Evolutionary conservation across 768 basidiomycete species (phyloP).

Genomic region (Pleurotus platypus): DNA sequence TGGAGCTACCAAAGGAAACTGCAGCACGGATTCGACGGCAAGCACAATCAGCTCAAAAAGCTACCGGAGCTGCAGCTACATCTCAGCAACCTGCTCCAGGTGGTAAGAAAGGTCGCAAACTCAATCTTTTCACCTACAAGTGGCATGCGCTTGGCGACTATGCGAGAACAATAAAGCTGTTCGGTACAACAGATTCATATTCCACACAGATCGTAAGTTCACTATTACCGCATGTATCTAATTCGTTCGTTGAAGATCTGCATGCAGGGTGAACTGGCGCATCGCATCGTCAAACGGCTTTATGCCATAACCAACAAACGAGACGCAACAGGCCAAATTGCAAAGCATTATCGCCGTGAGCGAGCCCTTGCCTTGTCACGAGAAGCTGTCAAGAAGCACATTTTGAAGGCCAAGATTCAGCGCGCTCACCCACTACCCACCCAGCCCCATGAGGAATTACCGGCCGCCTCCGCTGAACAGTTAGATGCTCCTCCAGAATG

Average conservation of each 20-base stretch:
- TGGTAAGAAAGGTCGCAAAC: not conserved
- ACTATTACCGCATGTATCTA: too few species aligned
- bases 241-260: too few species aligned
- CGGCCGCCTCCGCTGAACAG: not conserved
- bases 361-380: slow-evolving; percentile 5
- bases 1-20: slow-evolving; percentile 21
- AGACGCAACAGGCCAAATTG: slow-evolving; percentile 20
- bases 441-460: slow-evolving; percentile 5
- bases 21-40: slow-evolving; percentile 16
- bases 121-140: not conserved
- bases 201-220: not conserved
- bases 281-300: slow-evolving; percentile 28
- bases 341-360: slow-evolving; percentile 12
- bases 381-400: not conserved
- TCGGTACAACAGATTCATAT: too few species aligned
- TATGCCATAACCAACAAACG: slow-evolving; percentile 31
- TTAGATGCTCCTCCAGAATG: not conserved
- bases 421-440: slow-evolving; percentile 21
- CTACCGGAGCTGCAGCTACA: not conserved
- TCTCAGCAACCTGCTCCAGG: not conserved
- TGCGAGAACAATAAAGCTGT: too few species aligned
- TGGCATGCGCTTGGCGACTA: too few species aligned
- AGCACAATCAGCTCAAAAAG: slow-evolving; percentile 1
- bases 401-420: slow-evolving; percentile 1
- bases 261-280: slow-evolving; percentile 33